These are phyloP conservation scores for Agapanthus africanus DNA, from an alignment of 106 monocot species.

Conservation along the genomic window DNA sequence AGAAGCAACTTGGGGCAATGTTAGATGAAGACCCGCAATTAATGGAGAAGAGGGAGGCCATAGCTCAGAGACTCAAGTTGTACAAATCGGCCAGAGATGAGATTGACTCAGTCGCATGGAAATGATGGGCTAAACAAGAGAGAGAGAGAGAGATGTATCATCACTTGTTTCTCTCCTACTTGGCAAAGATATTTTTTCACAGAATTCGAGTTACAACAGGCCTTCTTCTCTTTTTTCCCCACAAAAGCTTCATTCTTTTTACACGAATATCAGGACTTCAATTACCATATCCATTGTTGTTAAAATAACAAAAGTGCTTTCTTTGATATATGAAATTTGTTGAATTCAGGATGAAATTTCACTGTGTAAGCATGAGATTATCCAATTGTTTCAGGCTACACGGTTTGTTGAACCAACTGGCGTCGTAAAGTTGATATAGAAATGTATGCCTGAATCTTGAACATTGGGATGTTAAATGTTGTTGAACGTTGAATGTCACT, in stretches of 20 bases:
- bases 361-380: not conserved
- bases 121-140: too few relatives aligned
- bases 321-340: not conserved
- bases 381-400: not conserved
- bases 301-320: too few relatives aligned
- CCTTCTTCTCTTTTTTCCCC: not conserved
- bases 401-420: not conserved
- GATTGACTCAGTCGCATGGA: constrained; percentile 29
- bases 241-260: not conserved
- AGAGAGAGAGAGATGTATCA: not conserved
- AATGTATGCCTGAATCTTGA: not conserved
- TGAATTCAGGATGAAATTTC: not conserved
- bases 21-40: constrained; percentile 30
- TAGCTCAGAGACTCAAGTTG: constrained; percentile 22
- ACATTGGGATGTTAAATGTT: not conserved
- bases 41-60: constrained; percentile 20
- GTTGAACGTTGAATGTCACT: too few relatives aligned
- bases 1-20: constrained; percentile 17
- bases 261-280: not conserved
- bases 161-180: not conserved
- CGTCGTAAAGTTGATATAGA: not conserved
- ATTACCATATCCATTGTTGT: not conserved
- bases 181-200: too few relatives aligned
- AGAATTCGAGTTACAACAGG: not conserved
- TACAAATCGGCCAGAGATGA: constrained; percentile 36